Base-by-base conservation (phyloP, 108 stramenopile genomes). In the Schizochytrium sp. region DNA sequence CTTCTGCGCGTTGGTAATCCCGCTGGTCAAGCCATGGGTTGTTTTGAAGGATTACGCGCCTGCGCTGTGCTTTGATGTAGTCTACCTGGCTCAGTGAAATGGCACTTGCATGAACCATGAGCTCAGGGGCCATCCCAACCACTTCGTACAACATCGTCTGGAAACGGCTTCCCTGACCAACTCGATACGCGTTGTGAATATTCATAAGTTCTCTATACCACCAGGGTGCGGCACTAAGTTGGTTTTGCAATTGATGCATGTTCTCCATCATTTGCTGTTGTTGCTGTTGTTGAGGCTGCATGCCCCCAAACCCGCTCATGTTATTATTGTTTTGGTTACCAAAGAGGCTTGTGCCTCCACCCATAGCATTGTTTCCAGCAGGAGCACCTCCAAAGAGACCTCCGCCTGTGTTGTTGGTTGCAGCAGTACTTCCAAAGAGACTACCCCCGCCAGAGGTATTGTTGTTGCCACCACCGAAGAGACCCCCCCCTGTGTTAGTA, bases 21-120 rank as follows among this genome's bases (percentile, higher is more conserved):
- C 76, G 76, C 76, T 83, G 50, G 53, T 83, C 76, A 42, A 83
- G 47, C 76, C 76, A 83, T n/a, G 76, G 76, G 76, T 83, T 83
- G 28, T 49, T 55, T 83, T 83, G 76, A 47, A 83, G 3, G 5
- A 83, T 83, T 38, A 83, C 28, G 45, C 76, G 2, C 47, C 55
- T 83, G 50, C 76, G 47, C 47, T 83, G 76, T 40, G 76, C 76
- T 53, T 83, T 83, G 76, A 83, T 56, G 53, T 83, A 55, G 76
- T 83, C 76, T n/a, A 83, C 53, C 2, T 83, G 76, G 50, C 50
- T 3, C 38, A 83, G 76, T 5, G 76, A 49, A 40, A 83, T 55
- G 45, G 76, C 76, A 2, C 76, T 53, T 10, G 50, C 53, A 28
- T 83, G 76, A 47, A 83, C 76, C 76, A 83, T 55, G 50, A 83